phyloP scores from a whole-genome alignment of 1,284 basidiomycete species.

The Trametes hirsuta region DNA sequence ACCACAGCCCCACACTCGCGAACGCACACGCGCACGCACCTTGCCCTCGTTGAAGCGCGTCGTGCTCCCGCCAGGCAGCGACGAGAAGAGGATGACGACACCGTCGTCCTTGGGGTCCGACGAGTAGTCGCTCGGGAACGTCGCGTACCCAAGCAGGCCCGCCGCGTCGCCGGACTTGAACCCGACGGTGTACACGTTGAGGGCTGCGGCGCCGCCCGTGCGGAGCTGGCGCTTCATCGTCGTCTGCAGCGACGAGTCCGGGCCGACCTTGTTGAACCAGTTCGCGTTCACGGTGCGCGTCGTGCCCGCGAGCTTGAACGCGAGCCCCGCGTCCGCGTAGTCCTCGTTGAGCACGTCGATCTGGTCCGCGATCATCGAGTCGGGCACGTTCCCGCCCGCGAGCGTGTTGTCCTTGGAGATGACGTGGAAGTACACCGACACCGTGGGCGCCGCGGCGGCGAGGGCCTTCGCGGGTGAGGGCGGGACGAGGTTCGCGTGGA shows the following conservation, averaged over 20 bases:
- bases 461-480: constrained; percentile 26
- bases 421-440: constrained; percentile 51
- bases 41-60: constrained; percentile 50
- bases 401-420: constrained; percentile 43
- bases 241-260: constrained; percentile 43
- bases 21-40: constrained; percentile 10
- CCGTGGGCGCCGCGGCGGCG: constrained; percentile 34
- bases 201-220: constrained; percentile 42
- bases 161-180: constrained; percentile 16
- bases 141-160: constrained; percentile 53
- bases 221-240: constrained; percentile 54
- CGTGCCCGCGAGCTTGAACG: constrained; percentile 47
- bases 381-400: constrained; percentile 49
- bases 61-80: constrained; percentile 51
- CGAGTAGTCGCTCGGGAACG: constrained; percentile 50
- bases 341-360: constrained; percentile 52
- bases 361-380: constrained; percentile 43
- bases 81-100: constrained; percentile 52
- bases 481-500: constrained; percentile 43
- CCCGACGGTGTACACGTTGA: constrained; percentile 59
- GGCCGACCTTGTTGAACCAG: constrained; percentile 53
- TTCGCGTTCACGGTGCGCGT: constrained; percentile 48
- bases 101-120: constrained; percentile 48
- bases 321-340: constrained; percentile 46
- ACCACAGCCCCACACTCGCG: too few relatives aligned